Evolutionary conservation across 495 filamentous ascomycete species (phyloP).

Genomic region (Cercophora samala): DNA sequence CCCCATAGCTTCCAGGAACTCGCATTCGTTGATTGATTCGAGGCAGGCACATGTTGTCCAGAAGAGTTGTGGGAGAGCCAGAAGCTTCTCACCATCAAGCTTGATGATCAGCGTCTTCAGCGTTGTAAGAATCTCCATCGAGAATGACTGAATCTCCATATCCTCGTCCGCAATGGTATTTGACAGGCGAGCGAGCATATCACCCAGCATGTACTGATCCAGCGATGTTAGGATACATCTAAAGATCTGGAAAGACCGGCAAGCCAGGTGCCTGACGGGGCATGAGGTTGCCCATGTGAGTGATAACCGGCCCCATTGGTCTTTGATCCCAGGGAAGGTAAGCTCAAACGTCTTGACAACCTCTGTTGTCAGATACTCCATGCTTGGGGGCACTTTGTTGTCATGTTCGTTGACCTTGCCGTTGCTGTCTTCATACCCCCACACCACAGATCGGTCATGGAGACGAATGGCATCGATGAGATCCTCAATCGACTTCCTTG

Average conservation of each 20-base stretch:
- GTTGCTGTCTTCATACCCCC: slow-evolving; percentile 90
- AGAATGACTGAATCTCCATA: slow-evolving; percentile 88
- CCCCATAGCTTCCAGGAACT: slow-evolving; percentile 84
- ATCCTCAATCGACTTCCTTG: slow-evolving; percentile 74
- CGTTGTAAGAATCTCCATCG: slow-evolving; percentile 95
- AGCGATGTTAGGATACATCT: slow-evolving; percentile 85
- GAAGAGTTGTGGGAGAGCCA: slow-evolving; percentile 89
- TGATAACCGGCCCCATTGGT: slow-evolving; percentile 84
- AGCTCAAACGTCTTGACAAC: slow-evolving; percentile 82
- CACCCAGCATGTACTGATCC: slow-evolving; percentile 88
- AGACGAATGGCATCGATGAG: slow-evolving; percentile 88
- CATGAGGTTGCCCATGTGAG: slow-evolving; percentile 96
- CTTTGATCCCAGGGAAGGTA: slow-evolving; percentile 80
- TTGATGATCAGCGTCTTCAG: slow-evolving; percentile 84
- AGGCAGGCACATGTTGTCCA: slow-evolving; percentile 96
- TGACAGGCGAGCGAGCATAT: slow-evolving; percentile 90
- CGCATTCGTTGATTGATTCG: slow-evolving; percentile 90
- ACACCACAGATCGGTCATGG: slow-evolving; percentile 79
- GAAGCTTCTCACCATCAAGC: slow-evolving; percentile 70
- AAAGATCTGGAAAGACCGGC: slow-evolving; percentile 96
- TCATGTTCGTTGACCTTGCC: slow-evolving; percentile 69
- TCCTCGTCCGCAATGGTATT: slow-evolving; percentile 95
- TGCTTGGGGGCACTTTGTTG: slow-evolving; percentile 77
- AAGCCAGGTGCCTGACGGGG: slow-evolving; percentile 91
- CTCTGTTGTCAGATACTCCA: slow-evolving; percentile 76